Percentiles rank a stretch among this genome's conserved stretches.
These are phyloP conservation scores for Syncephalastrum sp. DNA, from an alignment of 371 early-diverging fungal genomes.

Conservation along the genomic window DNA sequence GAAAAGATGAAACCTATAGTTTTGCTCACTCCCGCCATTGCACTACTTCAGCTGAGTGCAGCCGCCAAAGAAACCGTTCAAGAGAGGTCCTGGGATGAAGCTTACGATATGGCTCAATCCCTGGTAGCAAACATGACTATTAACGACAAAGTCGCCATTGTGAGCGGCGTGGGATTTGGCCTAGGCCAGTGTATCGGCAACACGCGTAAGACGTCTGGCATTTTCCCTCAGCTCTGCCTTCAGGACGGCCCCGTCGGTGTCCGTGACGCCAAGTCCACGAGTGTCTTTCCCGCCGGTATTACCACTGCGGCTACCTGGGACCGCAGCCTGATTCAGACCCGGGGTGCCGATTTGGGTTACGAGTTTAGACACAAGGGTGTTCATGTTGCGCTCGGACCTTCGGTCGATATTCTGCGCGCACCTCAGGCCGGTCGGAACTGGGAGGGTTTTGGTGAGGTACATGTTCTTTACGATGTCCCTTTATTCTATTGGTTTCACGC, in stretches of 20 bases:
- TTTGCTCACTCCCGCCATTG: too few species aligned
- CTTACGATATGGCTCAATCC: slow-evolving; percentile 17
- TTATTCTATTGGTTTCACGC: not conserved
- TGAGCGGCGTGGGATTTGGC: slow-evolving; percentile 29
- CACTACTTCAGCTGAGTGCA: too few species aligned
- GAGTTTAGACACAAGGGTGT: slow-evolving; percentile 50
- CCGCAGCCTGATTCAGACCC: slow-evolving; percentile 29
- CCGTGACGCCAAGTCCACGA: slow-evolving; percentile 34
- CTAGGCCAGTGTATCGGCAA: slow-evolving; percentile 39
- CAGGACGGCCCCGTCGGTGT: slow-evolving; percentile 54
- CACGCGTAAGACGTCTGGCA: slow-evolving; percentile 18
- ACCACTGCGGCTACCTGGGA: slow-evolving; percentile 53
- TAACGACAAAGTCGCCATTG: slow-evolving; percentile 26
- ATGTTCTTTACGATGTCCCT: not conserved
- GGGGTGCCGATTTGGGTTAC: slow-evolving; percentile 40
- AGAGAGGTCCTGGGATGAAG: slow-evolving; percentile 19
- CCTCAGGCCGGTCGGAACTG: slow-evolving; percentile 50
- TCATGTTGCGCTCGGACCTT: slow-evolving; percentile 32
- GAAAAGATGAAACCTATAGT: too few species aligned
- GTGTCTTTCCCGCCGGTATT: slow-evolving; percentile 43
- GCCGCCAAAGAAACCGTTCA: too few species aligned
- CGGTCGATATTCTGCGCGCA: slow-evolving; percentile 29
- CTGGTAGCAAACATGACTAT: slow-evolving; percentile 20
- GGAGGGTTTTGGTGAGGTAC: slow-evolving; percentile 45
- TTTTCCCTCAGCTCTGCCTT: slow-evolving; percentile 48